Evolutionary conservation across 1,284 basidiomycete species (phyloP).

Genomic region (Trametes versicolor): DNA sequence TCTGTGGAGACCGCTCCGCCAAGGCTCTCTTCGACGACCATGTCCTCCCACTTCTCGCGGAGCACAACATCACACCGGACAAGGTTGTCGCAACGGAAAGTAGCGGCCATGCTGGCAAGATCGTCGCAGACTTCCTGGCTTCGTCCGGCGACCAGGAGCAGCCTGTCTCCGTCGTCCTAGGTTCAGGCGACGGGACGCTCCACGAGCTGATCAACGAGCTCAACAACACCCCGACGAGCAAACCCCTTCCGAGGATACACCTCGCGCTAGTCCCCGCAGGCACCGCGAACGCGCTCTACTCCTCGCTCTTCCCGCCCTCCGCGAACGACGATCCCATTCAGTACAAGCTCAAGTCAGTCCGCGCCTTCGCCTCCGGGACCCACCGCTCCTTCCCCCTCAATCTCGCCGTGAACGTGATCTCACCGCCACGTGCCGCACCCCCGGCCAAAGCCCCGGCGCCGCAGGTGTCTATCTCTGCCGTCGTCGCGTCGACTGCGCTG

Average conservation of each 20-base stretch:
- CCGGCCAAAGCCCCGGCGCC: constrained; percentile 22
- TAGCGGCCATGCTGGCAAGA: constrained; percentile 66
- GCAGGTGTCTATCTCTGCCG: constrained; percentile 56
- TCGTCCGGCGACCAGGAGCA: constrained; percentile 23
- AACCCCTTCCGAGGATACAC: constrained; percentile 40
- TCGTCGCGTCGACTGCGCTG: constrained; percentile 83
- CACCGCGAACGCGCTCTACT: constrained; percentile 95
- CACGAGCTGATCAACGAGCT: constrained; percentile 84
- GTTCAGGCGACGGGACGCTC: constrained; percentile 92
- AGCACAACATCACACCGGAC: constrained; percentile 49
- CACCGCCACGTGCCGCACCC: constrained; percentile 43
- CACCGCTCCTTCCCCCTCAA: constrained; percentile 58
- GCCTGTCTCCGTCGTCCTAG: constrained; percentile 62
- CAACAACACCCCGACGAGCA: constrained; percentile 41
- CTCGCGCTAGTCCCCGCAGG: constrained; percentile 81
- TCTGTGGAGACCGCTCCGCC: constrained; percentile 53
- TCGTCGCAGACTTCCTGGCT: constrained; percentile 56
- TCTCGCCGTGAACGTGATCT: constrained; percentile 64
- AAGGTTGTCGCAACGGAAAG: constrained; percentile 61
- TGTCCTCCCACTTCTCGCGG: constrained; percentile 71
- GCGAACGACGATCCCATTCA: constrained; percentile 41
- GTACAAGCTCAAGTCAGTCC: constrained; percentile 65
- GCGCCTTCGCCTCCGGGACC: constrained; percentile 52
- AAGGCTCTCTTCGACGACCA: constrained; percentile 61
- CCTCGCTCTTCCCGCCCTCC: constrained; percentile 62